Conservation (phyloP, 768 basidiomycete genomes). For the Tulasnella sp. region DNA sequence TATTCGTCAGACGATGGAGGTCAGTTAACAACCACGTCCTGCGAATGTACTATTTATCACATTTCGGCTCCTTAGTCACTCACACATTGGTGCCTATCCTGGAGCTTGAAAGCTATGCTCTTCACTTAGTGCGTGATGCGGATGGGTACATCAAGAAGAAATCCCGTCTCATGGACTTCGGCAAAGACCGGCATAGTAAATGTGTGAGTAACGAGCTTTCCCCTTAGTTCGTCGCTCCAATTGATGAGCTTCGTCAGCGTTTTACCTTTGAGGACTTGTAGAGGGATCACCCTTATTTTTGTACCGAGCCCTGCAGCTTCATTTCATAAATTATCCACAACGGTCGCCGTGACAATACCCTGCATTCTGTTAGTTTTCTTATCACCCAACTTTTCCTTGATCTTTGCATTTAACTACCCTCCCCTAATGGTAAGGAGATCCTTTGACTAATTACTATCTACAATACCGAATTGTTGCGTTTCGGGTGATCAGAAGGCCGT, state of each 20-base stretch:
- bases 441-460: too few relatives aligned
- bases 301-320: background rate
- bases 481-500: too few relatives aligned
- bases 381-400: background rate
- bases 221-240: background rate
- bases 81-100: background rate
- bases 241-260: background rate
- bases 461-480: too few relatives aligned
- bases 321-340: background rate
- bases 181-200: background rate
- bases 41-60: background rate
- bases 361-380: background rate
- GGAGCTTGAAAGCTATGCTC: background rate
- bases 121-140: background rate
- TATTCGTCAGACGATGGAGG: background rate
- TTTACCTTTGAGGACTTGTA: constrained; percentile 1
- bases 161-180: background rate
- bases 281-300: background rate
- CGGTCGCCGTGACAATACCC: background rate
- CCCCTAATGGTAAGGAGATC: background rate
- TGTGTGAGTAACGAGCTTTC: background rate
- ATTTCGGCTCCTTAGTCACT: background rate
- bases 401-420: background rate
- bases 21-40: background rate
- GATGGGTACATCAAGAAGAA: background rate